These are phyloP conservation scores for Teunomyces kruisii DNA, from an alignment of 805 yeast genomes.

Conservation along the genomic window DNA sequence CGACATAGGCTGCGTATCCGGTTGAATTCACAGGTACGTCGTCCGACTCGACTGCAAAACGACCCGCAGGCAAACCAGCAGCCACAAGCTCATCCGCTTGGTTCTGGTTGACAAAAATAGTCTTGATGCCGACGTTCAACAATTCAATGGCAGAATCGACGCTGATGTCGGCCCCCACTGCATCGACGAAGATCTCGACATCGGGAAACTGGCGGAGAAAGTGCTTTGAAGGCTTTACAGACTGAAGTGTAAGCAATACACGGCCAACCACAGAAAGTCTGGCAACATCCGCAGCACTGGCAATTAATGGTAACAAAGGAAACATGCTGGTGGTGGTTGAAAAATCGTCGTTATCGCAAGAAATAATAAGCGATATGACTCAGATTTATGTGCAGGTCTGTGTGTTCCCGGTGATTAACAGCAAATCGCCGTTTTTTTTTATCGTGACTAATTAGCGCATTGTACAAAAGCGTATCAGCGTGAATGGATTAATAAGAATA, in stretches of 20 bases:
- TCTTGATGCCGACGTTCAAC: conserved; percentile 60
- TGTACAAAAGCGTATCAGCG: not conserved
- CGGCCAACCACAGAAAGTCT: conserved; percentile 35
- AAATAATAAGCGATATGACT: not conserved
- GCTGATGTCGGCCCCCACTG: conserved; percentile 21
- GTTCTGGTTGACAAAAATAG: conserved; percentile 38
- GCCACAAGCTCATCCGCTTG: conserved; percentile 32
- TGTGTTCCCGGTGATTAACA: too few relatives aligned
- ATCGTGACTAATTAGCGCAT: not conserved
- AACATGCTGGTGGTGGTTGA: conserved; percentile 24
- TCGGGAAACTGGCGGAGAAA: conserved; percentile 32
- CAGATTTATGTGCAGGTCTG: not conserved
- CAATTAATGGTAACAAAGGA: conserved; percentile 38
- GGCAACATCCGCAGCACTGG: conserved; percentile 18
- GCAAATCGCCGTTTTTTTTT: not conserved
- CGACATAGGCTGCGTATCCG: not conserved
- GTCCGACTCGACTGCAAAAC: conserved; percentile 37
- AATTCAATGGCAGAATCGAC: conserved; percentile 44
- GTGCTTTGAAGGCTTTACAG: conserved; percentile 30
- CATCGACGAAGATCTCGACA: conserved; percentile 32
- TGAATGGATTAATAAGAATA: not conserved
- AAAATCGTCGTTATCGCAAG: conserved; percentile 1
- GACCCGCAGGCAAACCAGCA: conserved; percentile 52
- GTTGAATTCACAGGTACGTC: not conserved
- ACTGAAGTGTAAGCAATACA: conserved; percentile 27